Evolutionary conservation across 1,284 basidiomycete genomes (phyloP), one percentile per base, ranked within the genome.

Genomic region (Blastosporella zonata): DNA sequence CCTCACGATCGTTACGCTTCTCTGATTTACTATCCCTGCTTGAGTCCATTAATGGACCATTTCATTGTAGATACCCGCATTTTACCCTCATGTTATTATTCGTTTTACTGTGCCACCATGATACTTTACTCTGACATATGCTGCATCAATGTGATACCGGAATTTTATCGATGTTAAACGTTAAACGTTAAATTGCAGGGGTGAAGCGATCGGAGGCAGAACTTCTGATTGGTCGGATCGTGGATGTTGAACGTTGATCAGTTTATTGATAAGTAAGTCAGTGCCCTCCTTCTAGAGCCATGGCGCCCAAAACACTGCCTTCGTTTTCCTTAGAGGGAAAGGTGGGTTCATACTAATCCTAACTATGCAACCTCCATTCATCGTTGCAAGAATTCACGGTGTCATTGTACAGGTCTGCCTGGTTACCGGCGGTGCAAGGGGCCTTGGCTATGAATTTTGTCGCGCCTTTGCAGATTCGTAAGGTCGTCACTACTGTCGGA

Each of bases 361-460:
- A n/a, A n/a, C n/a, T n/a, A n/a, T n/a, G n/a, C n/a, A n/a, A n/a
- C n/a, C n/a, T n/a, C n/a, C n/a, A n/a, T n/a, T n/a, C n/a, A 51
- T 43, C 10, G 6, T 29, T 9, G 20, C 33, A 34, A 34, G 15
- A 13, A 34, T 4, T 31, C 29, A 7, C 13, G 13, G 34, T n/a
- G 6, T 37, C 33, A 46, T 20, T 47, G 25, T 9, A 23, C 68
- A 97, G 85, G 92, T 95, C 41, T 93, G 90, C 70, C 74, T 96
- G 57, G 84, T 98, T 47, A 98, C 95, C n/a, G 95, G 95, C 46
- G 96, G 87, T 46, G 95, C 93, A 13, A 79, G 90, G 60, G 95
- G 95, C 10, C 72, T 97, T 29, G 93, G 93, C 12, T 81, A 89
- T 61, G 84, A 93, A 67, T 93, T 97, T 67, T 93, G 90, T 60